phyloP scores from a whole-genome alignment of 345 rosid species.

The Citrus cavaleriei region DNA sequence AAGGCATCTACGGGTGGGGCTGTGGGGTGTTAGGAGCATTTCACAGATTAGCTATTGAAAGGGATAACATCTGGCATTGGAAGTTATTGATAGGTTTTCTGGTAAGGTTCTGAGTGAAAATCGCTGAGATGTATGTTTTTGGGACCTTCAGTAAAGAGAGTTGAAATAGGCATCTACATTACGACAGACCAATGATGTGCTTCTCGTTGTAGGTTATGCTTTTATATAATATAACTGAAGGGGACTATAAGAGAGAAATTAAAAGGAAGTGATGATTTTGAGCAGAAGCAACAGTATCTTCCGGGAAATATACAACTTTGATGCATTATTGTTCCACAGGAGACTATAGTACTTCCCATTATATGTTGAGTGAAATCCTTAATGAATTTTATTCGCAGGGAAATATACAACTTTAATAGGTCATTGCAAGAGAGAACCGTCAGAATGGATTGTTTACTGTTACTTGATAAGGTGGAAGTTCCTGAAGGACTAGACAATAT shows the following conservation, averaged over 20 bases:
- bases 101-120: background rate
- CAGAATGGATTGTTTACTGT: slow-evolving; percentile 56
- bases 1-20: no score
- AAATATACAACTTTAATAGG: slow-evolving; percentile 52
- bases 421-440: slow-evolving; percentile 28
- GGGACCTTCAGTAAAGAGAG: background rate
- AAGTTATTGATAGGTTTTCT: background rate
- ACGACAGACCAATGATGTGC: no score
- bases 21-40: background rate
- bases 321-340: no score
- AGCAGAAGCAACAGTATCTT: background rate
- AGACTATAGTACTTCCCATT: background rate
- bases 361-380: background rate
- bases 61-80: background rate
- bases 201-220: background rate
- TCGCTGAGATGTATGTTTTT: background rate
- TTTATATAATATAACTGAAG: background rate
- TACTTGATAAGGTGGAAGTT: slow-evolving; percentile 54
- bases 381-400: slow-evolving; percentile 40
- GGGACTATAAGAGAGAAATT: background rate
- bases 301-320: background rate
- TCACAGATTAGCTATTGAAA: background rate
- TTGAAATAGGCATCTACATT: background rate
- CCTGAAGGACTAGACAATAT: slow-evolving; percentile 43
- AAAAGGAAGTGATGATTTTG: background rate